A percentile compares a stretch with the other conserved stretches of the same genome.
Evolutionary conservation across 164 flowering plant species (phyloP).

Genomic region (Warburgia ugandensis): DNA sequence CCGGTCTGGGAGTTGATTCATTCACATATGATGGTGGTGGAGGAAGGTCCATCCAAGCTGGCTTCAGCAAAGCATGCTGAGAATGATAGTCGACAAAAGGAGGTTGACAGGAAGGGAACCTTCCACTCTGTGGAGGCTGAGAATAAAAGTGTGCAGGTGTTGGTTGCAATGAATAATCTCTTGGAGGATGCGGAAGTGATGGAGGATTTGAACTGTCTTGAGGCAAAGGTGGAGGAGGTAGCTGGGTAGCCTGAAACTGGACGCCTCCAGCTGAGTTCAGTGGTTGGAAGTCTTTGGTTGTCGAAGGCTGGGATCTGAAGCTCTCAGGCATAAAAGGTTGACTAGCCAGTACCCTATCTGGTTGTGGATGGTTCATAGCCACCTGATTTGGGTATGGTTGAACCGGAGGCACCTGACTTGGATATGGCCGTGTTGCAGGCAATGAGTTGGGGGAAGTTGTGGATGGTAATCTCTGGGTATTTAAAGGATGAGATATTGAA

Average conservation of each 20-base stretch:
- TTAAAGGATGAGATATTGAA: constrained; percentile 4
- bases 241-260: constrained; percentile 19
- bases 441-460: background rate
- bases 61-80: constrained; percentile 20
- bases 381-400: constrained; percentile 14
- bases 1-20: constrained; percentile 14
- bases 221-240: constrained; percentile 15
- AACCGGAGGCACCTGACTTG: background rate
- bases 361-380: constrained; percentile 17
- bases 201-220: constrained; percentile 19
- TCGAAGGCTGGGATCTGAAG: constrained; percentile 14
- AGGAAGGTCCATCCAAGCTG: constrained; percentile 32
- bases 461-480: constrained; percentile 7
- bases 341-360: constrained; percentile 10
- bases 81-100: constrained; percentile 26
- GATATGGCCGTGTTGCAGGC: constrained; percentile 1
- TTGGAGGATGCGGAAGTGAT: constrained; percentile 16
- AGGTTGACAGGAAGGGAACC: constrained; percentile 25
- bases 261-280: constrained; percentile 10
- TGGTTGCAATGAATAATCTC: constrained; percentile 17
- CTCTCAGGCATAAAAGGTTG: constrained; percentile 15
- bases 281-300: constrained; percentile 10
- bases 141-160: constrained; percentile 16
- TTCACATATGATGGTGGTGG: constrained; percentile 21
- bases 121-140: constrained; percentile 20